Base-by-base conservation (phyloP, 2,329 filamentous ascomycete genomes). In the Trichoderma asperellum region DNA sequence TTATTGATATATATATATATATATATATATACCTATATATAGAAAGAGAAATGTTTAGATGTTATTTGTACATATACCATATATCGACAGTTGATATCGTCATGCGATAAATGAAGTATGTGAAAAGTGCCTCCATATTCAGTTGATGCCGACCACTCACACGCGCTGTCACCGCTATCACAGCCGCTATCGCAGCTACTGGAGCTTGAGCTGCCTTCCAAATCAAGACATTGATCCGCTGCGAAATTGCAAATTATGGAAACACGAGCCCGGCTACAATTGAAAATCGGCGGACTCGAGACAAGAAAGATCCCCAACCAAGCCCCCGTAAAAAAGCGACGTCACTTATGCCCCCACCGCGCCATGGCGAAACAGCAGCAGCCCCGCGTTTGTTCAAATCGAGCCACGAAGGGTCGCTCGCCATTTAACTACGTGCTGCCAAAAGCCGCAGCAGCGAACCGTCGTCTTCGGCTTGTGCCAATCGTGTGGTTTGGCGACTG, bases 371-470 rank as follows among this genome's bases (percentile, higher is more conserved):
- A 56, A 27, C 32, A 55, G n/a, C 49, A 57, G 29, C 60, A 64
- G 61, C 61, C 61, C 61, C 61, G 61, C 61, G 61, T 64, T 64
- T 64, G 49, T 64, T 43, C 40, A 49, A 62, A 52, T 34, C 40
- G 21, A 52, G 18, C 40, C 59, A 21, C 24, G 2, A 49, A 24
- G 21, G n/a, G 11, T 12, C 8, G 24, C 60, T 53, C 16, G n/a
- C 8, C 59, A 62, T 61, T 47, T 24, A 24, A 24, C 24, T 47
- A 24, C 58, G 40, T 21, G 35, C 34, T 49, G n/a, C 32, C 60
- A 63, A 52, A 29, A 34, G 60, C n/a, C 47, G 60, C 60, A 63
- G 55, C 47, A 49, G 11, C n/a, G 24, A 53, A 53, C 12, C 14
- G 29, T 18, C n/a, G 11, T 53, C 61, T 29, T 64, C 47, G n/a